Percentiles rank a stretch among this genome's conserved stretches.
phyloP scores from a whole-genome alignment of 2,329 filamentous ascomycete genomes.

The Exserohilum rostratum region DNA sequence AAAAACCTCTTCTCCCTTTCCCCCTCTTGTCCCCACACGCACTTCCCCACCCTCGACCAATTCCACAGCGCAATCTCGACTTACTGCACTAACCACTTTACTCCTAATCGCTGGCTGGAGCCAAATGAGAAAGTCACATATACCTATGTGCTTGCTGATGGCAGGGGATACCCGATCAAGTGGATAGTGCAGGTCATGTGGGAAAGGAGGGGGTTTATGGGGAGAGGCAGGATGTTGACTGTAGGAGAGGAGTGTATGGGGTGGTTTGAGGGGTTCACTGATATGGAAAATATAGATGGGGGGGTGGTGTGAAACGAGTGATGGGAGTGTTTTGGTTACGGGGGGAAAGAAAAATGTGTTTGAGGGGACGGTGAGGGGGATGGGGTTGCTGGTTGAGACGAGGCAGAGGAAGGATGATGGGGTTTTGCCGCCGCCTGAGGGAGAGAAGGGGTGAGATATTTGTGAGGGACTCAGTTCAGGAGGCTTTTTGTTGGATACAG shows the following conservation, averaged over 20 bases:
- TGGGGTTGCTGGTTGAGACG: slow-evolving; percentile 1
- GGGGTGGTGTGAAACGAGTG: neutral
- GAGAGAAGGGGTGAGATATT: no score
- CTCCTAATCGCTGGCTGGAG: neutral
- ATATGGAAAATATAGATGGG: neutral
- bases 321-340: neutral
- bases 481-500: no score
- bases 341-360: neutral
- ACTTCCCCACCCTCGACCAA: neutral
- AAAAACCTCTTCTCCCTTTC: neutral
- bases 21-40: neutral
- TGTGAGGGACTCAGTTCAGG: neutral
- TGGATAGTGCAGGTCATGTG: neutral
- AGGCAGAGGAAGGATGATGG: neutral
- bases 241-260: neutral
- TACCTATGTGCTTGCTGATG: neutral
- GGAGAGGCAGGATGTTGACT: neutral
- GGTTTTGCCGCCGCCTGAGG: neutral
- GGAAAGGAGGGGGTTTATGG: neutral
- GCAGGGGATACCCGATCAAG: neutral
- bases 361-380: neutral
- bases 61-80: neutral
- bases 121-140: neutral
- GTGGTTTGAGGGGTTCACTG: neutral
- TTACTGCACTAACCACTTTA: neutral